Base-by-base conservation (phyloP, 2,329 filamentous ascomycete genomes). In the Coniochaeta sp. region DNA sequence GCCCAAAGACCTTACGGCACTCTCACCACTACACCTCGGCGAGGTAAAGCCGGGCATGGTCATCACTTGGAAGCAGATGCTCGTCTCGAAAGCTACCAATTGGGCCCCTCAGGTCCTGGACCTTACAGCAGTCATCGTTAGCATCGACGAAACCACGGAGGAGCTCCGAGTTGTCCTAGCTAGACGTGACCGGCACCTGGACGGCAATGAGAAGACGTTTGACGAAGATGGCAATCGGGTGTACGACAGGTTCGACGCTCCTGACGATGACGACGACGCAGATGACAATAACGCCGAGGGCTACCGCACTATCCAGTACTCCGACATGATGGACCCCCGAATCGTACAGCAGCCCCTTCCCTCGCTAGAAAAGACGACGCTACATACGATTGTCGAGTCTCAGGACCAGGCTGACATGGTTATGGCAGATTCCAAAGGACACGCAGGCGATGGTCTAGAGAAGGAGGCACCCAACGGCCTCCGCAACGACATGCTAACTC, bases 241-340 rank as follows among this genome's bases (percentile, higher is more conserved):
- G 10, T 96, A 93, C 66, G 86, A 82, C 63, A 89, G 87, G 61
- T 95, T 96, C 64, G 91, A 96, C 67, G 86, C 86, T 65, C 88
- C 88, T 0, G 83, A 83, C 12, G 81, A 86, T 7, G 83, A 85
- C 1, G 79, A 80, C 12, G 77, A 78, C 16, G 74, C 72, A 2
- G 38, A 68, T 4, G 76, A 75, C 4, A 78, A 80, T 16, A 77
- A 77, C 10, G 82, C 88, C 60, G 80, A 87, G 62, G 89, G 89
- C 1, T 77, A 81, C 56, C 80, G 86, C n/a, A 78, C 78, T 7
- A 61, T 92, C 32, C 66, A 72, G 0, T 88, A 89, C 72, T 70
- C 71, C 2, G 86, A 90, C 24, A 77, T 95, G 69, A 80, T 85
- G 40, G 87, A 91, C 42, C 82, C 88, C 1, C 88, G 86, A 65